Evolutionary conservation across 768 basidiomycete genomes (phyloP).

Genomic region (Psilocybe azurescens): DNA sequence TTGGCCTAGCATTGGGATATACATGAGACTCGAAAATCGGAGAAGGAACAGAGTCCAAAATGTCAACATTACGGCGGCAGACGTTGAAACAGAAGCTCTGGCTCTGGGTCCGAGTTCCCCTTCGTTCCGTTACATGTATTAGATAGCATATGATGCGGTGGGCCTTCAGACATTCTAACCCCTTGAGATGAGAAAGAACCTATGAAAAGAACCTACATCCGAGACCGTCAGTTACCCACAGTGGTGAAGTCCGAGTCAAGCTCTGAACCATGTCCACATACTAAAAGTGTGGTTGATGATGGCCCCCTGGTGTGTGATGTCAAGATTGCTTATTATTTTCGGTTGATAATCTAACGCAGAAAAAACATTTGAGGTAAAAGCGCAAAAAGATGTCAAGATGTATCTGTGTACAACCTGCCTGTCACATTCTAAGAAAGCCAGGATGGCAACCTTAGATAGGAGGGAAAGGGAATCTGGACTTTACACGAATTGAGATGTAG

Average conservation of each 20-base stretch:
- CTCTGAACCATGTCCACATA: constrained; percentile 19
- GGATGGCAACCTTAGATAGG: constrained; percentile 14
- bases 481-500: constrained; percentile 31
- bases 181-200: constrained; percentile 1
- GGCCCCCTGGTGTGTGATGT: constrained; percentile 4
- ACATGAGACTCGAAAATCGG: constrained; percentile 55
- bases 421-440: constrained; percentile 30
- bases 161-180: not conserved
- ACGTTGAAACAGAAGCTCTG: constrained; percentile 50
- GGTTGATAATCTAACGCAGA: constrained; percentile 41
- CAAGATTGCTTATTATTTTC: constrained; percentile 33
- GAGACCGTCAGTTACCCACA: constrained; percentile 14
- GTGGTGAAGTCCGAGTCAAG: constrained; percentile 16
- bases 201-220: constrained; percentile 14
- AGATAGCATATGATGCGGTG: constrained; percentile 8
- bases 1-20: constrained; percentile 42
- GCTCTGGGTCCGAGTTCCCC: constrained; percentile 46
- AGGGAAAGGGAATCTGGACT: constrained; percentile 26
- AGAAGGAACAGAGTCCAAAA: constrained; percentile 48
- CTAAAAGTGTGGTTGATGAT: not conserved
- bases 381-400: constrained; percentile 30
- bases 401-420: constrained; percentile 47
- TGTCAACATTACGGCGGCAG: constrained; percentile 43
- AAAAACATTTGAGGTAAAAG: constrained; percentile 38
- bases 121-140: constrained; percentile 56